Evolutionary conservation across 257 asterid species (phyloP).

Genomic region (Agastache rugosa): DNA sequence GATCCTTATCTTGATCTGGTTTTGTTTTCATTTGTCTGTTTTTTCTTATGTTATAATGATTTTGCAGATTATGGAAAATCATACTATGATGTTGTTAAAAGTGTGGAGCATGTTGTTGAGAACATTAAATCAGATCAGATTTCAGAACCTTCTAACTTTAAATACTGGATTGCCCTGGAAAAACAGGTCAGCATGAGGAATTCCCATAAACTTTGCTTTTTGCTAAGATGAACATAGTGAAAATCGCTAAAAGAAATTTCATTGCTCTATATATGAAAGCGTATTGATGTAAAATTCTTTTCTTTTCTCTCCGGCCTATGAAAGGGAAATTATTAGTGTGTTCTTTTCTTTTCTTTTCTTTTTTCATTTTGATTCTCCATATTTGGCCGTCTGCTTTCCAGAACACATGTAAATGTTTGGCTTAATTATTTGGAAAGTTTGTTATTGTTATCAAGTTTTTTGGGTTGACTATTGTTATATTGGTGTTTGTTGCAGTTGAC

Average conservation of each 20-base stretch:
- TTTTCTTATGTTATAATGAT: slow-evolving; percentile 29
- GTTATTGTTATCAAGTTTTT: background rate
- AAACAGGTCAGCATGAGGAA: slow-evolving; percentile 70
- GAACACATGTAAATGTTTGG: background rate
- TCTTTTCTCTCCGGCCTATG: background rate
- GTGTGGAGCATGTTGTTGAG: slow-evolving; percentile 78
- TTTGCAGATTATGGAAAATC: slow-evolving; percentile 87
- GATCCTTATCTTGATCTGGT: slow-evolving; percentile 29
- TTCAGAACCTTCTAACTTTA: slow-evolving; percentile 79
- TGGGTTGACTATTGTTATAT: slow-evolving; percentile 17
- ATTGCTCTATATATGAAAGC: slow-evolving; percentile 21
- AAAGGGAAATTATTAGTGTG: slow-evolving; percentile 10
- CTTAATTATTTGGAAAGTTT: background rate
- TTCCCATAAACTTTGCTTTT: slow-evolving; percentile 29
- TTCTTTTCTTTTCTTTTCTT: slow-evolving; percentile 3
- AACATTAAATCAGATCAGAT: slow-evolving; percentile 76
- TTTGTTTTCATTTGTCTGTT: slow-evolving; percentile 16
- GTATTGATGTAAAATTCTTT: background rate
- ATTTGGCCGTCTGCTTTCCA: background rate
- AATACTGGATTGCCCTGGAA: slow-evolving; percentile 86
- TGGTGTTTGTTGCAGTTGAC: slow-evolving; percentile 69
- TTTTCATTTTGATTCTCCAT: background rate
- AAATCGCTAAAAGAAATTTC: background rate
- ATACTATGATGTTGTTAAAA: slow-evolving; percentile 73
- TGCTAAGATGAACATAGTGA: slow-evolving; percentile 19